These are phyloP conservation scores for Pontederia crassipes DNA, from an alignment of 176 grass and related monocot genomes.

Conservation along the genomic window DNA sequence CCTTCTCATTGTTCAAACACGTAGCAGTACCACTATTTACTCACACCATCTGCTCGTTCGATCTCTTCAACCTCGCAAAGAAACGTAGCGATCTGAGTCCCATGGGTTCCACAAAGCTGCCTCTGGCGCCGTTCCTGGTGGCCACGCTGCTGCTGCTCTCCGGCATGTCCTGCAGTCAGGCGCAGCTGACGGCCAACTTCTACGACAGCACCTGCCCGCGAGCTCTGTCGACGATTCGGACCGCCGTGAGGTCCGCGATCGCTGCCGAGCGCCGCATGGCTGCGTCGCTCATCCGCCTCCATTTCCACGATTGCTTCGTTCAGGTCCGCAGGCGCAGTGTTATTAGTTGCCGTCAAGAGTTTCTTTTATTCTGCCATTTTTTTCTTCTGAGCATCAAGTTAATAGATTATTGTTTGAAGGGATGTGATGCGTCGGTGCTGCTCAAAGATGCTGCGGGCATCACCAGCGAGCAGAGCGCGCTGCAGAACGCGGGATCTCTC, in stretches of 20 bases:
- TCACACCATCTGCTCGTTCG: too few species aligned
- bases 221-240: neutral
- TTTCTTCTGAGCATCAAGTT: neutral
- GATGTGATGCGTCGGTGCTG: constrained; percentile 71
- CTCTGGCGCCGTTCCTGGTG: neutral
- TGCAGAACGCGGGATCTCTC: constrained; percentile 36
- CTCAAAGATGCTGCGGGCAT: constrained; percentile 46
- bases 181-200: neutral
- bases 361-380: neutral
- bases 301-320: constrained; percentile 16
- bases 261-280: constrained; percentile 4
- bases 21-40: too few species aligned
- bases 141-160: neutral
- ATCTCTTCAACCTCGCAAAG: too few species aligned
- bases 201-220: neutral
- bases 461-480: constrained; percentile 49
- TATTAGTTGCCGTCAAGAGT: neutral
- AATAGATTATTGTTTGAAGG: constrained; percentile 14
- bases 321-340: neutral
- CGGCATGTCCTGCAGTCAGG: neutral
- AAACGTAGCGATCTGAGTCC: too few species aligned
- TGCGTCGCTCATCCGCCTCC: constrained; percentile 12
- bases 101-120: too few species aligned
- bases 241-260: neutral
- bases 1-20: too few species aligned